These are phyloP conservation scores for Heimioporus retisporus DNA, from an alignment of 1,284 basidiomycete species.

Conservation along the genomic window DNA sequence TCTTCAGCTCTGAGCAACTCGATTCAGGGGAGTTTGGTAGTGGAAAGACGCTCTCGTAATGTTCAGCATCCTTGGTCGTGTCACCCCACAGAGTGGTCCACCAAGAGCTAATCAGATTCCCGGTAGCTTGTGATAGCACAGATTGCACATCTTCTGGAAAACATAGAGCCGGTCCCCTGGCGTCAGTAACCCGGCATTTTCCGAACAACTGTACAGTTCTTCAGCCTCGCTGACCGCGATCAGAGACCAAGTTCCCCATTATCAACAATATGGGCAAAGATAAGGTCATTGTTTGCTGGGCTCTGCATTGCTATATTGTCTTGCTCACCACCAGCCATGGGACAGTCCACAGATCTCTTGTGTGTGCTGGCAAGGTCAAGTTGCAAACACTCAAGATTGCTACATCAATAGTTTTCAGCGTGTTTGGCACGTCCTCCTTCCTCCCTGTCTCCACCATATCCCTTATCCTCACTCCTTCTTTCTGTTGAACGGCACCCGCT, in stretches of 20 bases:
- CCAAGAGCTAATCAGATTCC: slow-evolving; percentile 81
- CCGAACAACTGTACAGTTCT: not conserved
- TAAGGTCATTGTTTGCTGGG: not conserved
- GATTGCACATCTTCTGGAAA: slow-evolving; percentile 46
- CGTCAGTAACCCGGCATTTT: not conserved
- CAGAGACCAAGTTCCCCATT: not conserved
- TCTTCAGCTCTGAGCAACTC: slow-evolving; percentile 78
- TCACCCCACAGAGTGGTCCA: slow-evolving; percentile 74
- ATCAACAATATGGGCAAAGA: not conserved
- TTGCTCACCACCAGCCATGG: not conserved
- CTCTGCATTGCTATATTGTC: not conserved
- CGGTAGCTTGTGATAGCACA: slow-evolving; percentile 76
- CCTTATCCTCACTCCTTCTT: no score
- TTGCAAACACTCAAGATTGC: no score
- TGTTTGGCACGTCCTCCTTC: no score
- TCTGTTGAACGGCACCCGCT: no score
- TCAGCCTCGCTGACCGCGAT: not conserved
- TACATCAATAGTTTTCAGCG: no score
- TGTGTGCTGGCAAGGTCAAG: no score
- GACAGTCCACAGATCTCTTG: not conserved
- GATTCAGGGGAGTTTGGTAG: slow-evolving; percentile 84
- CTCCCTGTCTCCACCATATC: no score
- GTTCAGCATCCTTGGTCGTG: slow-evolving; percentile 49
- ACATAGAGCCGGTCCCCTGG: no score
- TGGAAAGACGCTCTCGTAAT: slow-evolving; percentile 88